Percentiles rank a stretch among this genome's conserved stretches.
phyloP scores from a whole-genome alignment of 306 rosid genomes.

The Prunus salicina region DNA sequence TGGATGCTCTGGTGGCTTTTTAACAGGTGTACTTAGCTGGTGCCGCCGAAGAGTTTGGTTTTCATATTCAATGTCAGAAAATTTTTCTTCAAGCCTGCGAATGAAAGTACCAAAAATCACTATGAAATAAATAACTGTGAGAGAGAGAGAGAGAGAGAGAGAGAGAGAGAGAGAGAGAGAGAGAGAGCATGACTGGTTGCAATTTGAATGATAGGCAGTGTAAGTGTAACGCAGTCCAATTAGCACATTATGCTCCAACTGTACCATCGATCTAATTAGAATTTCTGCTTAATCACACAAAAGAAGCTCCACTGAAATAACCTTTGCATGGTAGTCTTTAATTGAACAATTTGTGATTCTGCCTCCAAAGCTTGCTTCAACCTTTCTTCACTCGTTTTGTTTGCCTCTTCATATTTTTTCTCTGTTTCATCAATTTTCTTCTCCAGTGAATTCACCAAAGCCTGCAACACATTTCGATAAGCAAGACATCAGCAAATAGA shows the following conservation, averaged over 20 bases:
- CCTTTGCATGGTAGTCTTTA: constrained; percentile 97
- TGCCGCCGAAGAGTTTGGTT: constrained; percentile 87
- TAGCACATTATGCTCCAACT: not conserved
- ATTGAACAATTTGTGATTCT: constrained; percentile 81
- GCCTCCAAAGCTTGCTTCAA: constrained; percentile 95
- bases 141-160: not conserved
- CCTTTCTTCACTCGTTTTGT: constrained; percentile 86
- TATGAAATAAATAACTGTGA: constrained; percentile 24
- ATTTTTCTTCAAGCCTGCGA: constrained; percentile 91
- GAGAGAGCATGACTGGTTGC: not conserved
- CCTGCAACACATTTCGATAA: constrained; percentile 49
- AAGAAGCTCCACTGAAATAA: constrained; percentile 33
- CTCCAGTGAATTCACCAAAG: constrained; percentile 84
- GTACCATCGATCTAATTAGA: not conserved
- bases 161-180: not conserved
- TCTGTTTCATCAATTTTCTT: constrained; percentile 89
- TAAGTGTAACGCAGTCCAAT: not conserved
- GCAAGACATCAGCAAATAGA: constrained; percentile 14
- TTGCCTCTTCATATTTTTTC: constrained; percentile 84
- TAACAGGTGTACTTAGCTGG: constrained; percentile 51
- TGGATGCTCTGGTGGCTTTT: constrained; percentile 59
- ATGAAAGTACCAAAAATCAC: constrained; percentile 25
- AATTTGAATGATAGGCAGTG: not conserved
- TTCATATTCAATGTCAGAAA: constrained; percentile 77
- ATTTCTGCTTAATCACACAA: constrained; percentile 12